A percentile compares a stretch with the other conserved stretches of the same genome.
phyloP scores from a whole-genome alignment of 2,329 filamentous ascomycete species.

The Aureobasidium sp. region DNA sequence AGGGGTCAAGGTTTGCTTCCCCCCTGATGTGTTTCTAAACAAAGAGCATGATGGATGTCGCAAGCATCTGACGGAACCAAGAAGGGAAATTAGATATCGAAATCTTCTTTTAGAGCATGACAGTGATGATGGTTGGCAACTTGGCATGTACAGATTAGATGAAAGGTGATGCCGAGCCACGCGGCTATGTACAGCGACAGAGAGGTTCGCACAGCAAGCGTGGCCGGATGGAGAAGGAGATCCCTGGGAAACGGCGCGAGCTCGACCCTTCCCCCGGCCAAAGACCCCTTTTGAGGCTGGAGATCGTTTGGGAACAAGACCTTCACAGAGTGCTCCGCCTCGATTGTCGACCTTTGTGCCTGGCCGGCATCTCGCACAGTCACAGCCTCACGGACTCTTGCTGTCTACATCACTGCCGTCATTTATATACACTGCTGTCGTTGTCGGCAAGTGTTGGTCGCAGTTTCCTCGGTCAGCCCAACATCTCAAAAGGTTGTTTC shows the following conservation, averaged over 20 bases:
- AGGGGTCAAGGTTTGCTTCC: background rate
- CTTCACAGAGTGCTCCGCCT: background rate
- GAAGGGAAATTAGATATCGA: background rate
- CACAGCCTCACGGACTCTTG: background rate
- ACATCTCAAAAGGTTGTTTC: background rate
- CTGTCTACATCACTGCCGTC: background rate
- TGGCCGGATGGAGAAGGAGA: background rate
- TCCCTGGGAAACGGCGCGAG: background rate
- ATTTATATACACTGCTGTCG: background rate
- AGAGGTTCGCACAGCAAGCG: background rate
- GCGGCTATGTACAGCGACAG: background rate
- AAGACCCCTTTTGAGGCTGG: background rate
- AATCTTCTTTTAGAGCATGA: slow-evolving; percentile 1
- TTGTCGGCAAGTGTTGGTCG: background rate
- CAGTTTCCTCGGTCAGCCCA: background rate
- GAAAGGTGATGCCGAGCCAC: background rate
- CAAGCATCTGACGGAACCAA: background rate
- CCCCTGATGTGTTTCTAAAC: background rate
- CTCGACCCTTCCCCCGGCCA: background rate
- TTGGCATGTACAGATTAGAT: background rate
- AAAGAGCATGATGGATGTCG: background rate
- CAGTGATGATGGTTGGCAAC: background rate
- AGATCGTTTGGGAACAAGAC: background rate
- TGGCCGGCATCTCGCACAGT: background rate
- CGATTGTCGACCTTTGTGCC: background rate